These are phyloP conservation scores for Talaromyces albobiverticillius DNA, from an alignment of 2,329 filamentous ascomycete species.

Conservation along the genomic window DNA sequence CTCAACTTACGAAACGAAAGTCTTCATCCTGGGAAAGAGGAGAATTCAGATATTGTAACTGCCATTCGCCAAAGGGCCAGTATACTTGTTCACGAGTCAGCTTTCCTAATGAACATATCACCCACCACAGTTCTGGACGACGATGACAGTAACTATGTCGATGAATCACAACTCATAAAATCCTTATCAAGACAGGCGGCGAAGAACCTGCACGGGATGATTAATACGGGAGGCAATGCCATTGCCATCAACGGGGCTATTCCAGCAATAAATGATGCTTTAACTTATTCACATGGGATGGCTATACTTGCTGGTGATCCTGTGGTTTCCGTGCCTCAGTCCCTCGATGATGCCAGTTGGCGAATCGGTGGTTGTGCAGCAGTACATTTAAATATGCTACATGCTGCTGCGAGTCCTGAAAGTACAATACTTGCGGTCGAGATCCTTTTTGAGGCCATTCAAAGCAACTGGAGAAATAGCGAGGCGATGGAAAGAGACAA, in stretches of 20 bases:
- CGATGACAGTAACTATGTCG: slow-evolving; percentile 67
- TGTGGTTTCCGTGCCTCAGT: slow-evolving; percentile 74
- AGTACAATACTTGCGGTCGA: slow-evolving; percentile 74
- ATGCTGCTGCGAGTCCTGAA: slow-evolving; percentile 68
- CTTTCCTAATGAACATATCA: slow-evolving; percentile 78
- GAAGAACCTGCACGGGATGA: slow-evolving; percentile 65
- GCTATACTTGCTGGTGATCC: slow-evolving; percentile 80
- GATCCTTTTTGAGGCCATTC: slow-evolving; percentile 80
- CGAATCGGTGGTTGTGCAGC: slow-evolving; percentile 87
- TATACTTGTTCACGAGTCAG: slow-evolving; percentile 73
- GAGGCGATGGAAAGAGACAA: slow-evolving; percentile 97
- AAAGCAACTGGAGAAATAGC: slow-evolving; percentile 93
- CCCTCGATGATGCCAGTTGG: slow-evolving; percentile 91
- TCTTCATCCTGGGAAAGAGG: slow-evolving; percentile 83
- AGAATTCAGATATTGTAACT: slow-evolving; percentile 84
- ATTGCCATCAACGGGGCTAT: slow-evolving; percentile 86
- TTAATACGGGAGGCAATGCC: slow-evolving; percentile 69
- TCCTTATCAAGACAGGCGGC: slow-evolving; percentile 71
- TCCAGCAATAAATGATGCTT: slow-evolving; percentile 81
- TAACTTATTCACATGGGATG: slow-evolving; percentile 77
- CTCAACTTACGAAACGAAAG: slow-evolving; percentile 89
- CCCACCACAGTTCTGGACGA: slow-evolving; percentile 77
- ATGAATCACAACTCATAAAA: slow-evolving; percentile 73
- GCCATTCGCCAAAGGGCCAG: slow-evolving; percentile 86
- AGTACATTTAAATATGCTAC: slow-evolving; percentile 78